Percentiles rank a stretch among this genome's conserved stretches.
These are phyloP conservation scores for Blastocystis sp. DNA, from an alignment of 352 stramenopile species.

Conservation along the genomic window DNA sequence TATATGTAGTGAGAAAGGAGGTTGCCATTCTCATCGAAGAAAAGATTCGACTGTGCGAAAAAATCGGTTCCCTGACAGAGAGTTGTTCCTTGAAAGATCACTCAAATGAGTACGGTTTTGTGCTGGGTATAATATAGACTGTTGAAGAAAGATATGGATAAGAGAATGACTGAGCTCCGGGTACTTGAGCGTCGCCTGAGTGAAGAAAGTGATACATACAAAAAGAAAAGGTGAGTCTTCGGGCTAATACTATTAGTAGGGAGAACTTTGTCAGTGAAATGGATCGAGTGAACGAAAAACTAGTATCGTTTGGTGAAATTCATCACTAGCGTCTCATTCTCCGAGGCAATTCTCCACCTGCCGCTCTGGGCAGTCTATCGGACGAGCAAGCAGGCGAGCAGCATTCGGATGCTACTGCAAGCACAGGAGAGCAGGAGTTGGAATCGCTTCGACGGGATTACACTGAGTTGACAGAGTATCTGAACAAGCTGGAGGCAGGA, in stretches of 20 bases:
- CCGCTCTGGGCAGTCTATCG: neutral
- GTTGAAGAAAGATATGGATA: slow-evolving; percentile 28
- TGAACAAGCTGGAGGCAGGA: neutral
- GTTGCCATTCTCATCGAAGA: slow-evolving; percentile 19
- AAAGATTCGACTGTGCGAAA: slow-evolving; percentile 15
- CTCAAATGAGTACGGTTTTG: neutral
- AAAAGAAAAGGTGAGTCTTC: neutral
- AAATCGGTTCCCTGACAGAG: slow-evolving; percentile 13
- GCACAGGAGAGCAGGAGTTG: neutral
- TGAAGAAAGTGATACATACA: neutral
- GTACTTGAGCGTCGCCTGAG: neutral
- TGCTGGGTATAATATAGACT: neutral
- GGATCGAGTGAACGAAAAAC: neutral
- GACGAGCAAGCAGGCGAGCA: neutral
- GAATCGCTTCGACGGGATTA: neutral
- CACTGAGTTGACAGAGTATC: neutral
- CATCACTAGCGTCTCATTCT: neutral
- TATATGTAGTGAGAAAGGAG: neutral
- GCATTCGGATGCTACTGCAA: neutral
- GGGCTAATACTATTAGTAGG: neutral
- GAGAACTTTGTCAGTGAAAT: neutral
- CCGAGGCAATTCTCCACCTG: neutral
- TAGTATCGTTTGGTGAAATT: neutral
- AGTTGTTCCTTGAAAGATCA: slow-evolving; percentile 30
- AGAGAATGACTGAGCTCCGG: neutral